phyloP scores from a whole-genome alignment of 2,329 filamentous ascomycete genomes.

The Byssochlamys sp. region DNA sequence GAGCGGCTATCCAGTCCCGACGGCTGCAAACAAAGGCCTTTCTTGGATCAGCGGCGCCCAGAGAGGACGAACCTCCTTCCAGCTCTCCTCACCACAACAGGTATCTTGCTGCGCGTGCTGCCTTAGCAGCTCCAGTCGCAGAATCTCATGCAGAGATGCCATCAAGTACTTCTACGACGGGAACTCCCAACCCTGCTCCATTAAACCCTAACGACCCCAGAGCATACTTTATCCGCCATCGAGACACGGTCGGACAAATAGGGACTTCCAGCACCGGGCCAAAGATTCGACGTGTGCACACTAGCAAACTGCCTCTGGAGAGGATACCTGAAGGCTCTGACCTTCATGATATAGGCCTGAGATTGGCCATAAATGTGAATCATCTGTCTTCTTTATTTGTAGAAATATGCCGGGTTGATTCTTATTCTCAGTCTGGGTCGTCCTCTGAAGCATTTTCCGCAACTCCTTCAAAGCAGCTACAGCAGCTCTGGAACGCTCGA shows the following conservation, averaged over 20 bases:
- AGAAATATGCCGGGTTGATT: conserved; percentile 8
- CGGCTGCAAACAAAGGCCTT: conserved; percentile 12
- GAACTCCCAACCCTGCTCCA: not conserved
- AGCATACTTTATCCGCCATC: conserved; percentile 20
- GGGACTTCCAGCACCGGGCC: not conserved
- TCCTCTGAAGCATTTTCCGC: conserved; percentile 6
- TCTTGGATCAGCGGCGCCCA: not conserved
- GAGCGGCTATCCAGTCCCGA: conserved; percentile 20
- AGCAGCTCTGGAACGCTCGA: conserved; percentile 11
- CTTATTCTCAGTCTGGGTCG: conserved; percentile 11
- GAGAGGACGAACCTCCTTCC: conserved; percentile 3
- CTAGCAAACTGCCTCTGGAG: conserved; percentile 21
- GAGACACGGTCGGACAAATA: not conserved
- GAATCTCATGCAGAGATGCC: not conserved
- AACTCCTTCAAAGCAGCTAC: conserved; percentile 1
- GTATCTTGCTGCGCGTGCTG: conserved; percentile 22
- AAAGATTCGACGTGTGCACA: conserved; percentile 11
- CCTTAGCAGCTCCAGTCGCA: conserved; percentile 7
- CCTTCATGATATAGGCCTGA: conserved; percentile 15
- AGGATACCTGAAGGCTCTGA: conserved; percentile 15
- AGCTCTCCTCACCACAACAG: conserved; percentile 22
- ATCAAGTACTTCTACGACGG: not conserved
- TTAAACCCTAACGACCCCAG: conserved; percentile 20
- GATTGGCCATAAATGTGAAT: conserved; percentile 1
- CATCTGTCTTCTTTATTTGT: conserved; percentile 3